A percentile compares a stretch with the other conserved stretches of the same genome.
Evolutionary conservation across 2,329 filamentous ascomycete genomes (phyloP).

Genomic region (Aaosphaeria arxii): DNA sequence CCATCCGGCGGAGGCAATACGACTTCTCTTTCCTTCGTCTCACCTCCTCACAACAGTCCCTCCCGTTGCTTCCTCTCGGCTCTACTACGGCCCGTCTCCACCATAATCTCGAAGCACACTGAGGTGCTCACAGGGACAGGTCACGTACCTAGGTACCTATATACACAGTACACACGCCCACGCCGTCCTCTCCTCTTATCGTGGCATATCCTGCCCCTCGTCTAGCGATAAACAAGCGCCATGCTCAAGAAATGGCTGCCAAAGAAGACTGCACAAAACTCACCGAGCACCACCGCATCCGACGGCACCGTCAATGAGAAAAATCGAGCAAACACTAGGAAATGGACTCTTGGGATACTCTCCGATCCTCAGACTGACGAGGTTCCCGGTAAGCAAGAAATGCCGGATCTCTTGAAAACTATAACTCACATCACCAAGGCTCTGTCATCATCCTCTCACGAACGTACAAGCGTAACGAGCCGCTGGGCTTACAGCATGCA

Average conservation of each 20-base stretch:
- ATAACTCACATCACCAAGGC: slow-evolving; percentile 28
- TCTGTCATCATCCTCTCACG: slow-evolving; percentile 60
- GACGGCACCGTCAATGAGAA: background rate
- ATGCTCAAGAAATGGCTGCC: background rate
- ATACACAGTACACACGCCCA: too few relatives aligned
- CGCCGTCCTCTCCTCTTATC: too few relatives aligned
- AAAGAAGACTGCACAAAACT: background rate
- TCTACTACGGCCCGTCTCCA: too few relatives aligned
- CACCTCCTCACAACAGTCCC: too few relatives aligned
- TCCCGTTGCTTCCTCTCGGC: too few relatives aligned
- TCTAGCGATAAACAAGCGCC: too few relatives aligned
- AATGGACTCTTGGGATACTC: slow-evolving; percentile 72
- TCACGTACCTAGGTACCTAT: too few relatives aligned
- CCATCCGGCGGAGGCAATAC: too few relatives aligned
- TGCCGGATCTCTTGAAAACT: background rate
- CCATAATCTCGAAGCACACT: too few relatives aligned
- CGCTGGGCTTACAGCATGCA: slow-evolving; percentile 60
- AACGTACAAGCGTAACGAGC: slow-evolving; percentile 58
- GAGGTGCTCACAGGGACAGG: background rate
- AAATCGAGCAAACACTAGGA: slow-evolving; percentile 16
- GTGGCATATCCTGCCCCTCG: too few relatives aligned
- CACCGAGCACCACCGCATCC: background rate
- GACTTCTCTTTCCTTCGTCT: too few relatives aligned
- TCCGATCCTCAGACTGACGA: slow-evolving; percentile 79
- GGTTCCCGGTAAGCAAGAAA: slow-evolving; percentile 66